Evolutionary conservation across 306 rosid species (phyloP).

Genomic region (Casuarina equisetifolia): DNA sequence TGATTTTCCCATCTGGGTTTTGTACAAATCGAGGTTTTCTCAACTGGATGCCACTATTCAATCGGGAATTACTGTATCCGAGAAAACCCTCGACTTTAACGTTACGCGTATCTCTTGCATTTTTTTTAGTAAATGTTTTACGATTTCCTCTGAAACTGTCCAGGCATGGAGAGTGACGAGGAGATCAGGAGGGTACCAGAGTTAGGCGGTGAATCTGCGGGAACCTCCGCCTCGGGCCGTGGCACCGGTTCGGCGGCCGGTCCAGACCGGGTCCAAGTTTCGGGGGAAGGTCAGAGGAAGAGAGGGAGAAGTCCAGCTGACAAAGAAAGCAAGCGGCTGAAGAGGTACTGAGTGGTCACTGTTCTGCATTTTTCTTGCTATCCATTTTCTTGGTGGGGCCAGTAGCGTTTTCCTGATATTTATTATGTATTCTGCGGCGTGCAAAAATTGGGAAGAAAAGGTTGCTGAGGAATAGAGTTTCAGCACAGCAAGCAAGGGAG

Average conservation of each 20-base stretch:
- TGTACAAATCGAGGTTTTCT: neutral
- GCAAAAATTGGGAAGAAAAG: slow-evolving; percentile 37
- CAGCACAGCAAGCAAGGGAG: slow-evolving; percentile 99
- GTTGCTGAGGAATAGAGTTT: slow-evolving; percentile 90
- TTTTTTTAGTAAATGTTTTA: neutral
- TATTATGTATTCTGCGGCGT: slow-evolving; percentile 9
- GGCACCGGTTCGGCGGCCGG: slow-evolving; percentile 59
- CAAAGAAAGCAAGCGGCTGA: slow-evolving; percentile 88
- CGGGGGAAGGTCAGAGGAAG: slow-evolving; percentile 72
- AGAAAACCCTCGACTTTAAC: slow-evolving; percentile 1
- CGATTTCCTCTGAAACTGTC: neutral
- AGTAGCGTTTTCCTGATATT: slow-evolving; percentile 29
- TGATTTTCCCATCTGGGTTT: slow-evolving; percentile 11
- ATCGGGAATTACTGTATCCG: neutral
- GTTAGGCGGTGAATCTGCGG: slow-evolving; percentile 83
- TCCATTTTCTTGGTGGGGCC: neutral
- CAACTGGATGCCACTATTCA: neutral
- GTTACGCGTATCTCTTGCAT: neutral
- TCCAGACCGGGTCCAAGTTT: slow-evolving; percentile 59
- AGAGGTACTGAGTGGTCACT: slow-evolving; percentile 53
- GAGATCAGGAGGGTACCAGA: slow-evolving; percentile 98
- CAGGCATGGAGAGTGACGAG: slow-evolving; percentile 92
- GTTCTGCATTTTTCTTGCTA: neutral
- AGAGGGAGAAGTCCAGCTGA: slow-evolving; percentile 94
- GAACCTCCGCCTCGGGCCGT: slow-evolving; percentile 69